phyloP scores from a whole-genome alignment of 192 early-diverging fungal species.

The Entomortierella chlamydospora region DNA sequence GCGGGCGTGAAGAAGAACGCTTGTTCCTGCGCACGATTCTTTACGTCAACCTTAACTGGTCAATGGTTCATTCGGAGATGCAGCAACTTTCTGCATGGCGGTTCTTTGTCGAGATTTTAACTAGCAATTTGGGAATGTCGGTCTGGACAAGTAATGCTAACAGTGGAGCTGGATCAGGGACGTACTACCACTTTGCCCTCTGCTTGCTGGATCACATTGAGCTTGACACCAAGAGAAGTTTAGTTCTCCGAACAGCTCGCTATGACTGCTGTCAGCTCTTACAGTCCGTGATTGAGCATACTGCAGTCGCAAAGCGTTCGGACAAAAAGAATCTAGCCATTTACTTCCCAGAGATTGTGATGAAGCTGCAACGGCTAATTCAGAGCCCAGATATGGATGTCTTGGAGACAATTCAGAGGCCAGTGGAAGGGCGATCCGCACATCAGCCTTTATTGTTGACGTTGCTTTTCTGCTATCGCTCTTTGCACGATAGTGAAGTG shows the following conservation, averaged over 20 bases:
- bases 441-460: conserved; percentile 31
- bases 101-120: conserved; percentile 41
- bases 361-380: conserved; percentile 35
- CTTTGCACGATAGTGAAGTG: conserved; percentile 48
- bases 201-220: conserved; percentile 35
- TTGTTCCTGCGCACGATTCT: conserved; percentile 23
- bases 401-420: conserved; percentile 27
- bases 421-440: conserved; percentile 12
- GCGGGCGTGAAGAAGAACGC: conserved; percentile 19
- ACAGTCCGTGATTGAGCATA: conserved; percentile 39
- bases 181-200: conserved; percentile 31
- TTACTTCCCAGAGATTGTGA: conserved; percentile 40
- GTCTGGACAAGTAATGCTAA: conserved; percentile 25
- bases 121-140: conserved; percentile 21
- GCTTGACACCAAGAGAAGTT: conserved; percentile 36
- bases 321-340: conserved; percentile 50
- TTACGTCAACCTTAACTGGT: conserved; percentile 48
- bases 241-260: conserved; percentile 29
- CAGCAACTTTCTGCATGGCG: conserved; percentile 40
- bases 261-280: conserved; percentile 40
- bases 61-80: conserved; percentile 47
- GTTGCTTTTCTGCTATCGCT: conserved; percentile 37
- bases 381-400: conserved; percentile 32
- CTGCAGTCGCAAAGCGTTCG: conserved; percentile 17
- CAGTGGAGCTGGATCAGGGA: conserved; percentile 11